Conservation (phyloP, 768 basidiomycete species). For the Psilocybe cyanescens region DNA sequence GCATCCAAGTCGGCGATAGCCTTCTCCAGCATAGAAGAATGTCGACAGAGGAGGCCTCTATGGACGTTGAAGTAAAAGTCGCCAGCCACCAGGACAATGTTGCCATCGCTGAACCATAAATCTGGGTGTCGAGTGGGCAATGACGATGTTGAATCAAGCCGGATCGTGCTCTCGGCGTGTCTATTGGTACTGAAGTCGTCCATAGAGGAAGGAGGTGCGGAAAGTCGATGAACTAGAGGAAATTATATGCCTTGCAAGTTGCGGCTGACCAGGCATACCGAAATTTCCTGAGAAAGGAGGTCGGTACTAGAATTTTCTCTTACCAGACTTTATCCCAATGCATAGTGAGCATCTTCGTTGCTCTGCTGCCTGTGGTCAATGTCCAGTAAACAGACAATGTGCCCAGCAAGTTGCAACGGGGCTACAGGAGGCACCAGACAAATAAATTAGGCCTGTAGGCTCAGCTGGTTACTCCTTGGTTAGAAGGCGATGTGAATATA, state of each 20-base stretch:
- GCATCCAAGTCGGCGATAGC: constrained; percentile 38
- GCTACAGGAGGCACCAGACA: no score
- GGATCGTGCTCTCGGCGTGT: constrained; percentile 27
- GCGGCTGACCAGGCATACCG: constrained; percentile 10
- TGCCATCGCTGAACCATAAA: constrained; percentile 72
- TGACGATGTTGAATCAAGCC: constrained; percentile 13
- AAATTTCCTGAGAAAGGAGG: background rate
- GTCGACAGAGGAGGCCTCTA: constrained; percentile 63
- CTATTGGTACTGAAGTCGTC: constrained; percentile 55
- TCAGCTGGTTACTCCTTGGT: no score
- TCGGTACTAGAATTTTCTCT: background rate
- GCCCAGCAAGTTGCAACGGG: no score
- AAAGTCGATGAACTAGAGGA: background rate
- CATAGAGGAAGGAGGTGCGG: constrained; percentile 9
- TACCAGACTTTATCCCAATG: no score
- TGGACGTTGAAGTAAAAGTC: constrained; percentile 71
- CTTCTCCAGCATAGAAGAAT: constrained; percentile 55
- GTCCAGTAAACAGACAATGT: no score
- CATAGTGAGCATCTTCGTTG: no score
- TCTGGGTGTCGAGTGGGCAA: constrained; percentile 47
- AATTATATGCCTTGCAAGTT: background rate
- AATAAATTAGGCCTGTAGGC: no score
- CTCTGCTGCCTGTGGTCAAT: no score
- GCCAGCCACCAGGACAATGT: constrained; percentile 59
- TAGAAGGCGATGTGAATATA: no score